Percentiles rank a stretch among this genome's conserved stretches.
These are phyloP conservation scores for Aspergillus fischeri DNA, from an alignment of 2,329 filamentous ascomycete species.

Conservation along the genomic window DNA sequence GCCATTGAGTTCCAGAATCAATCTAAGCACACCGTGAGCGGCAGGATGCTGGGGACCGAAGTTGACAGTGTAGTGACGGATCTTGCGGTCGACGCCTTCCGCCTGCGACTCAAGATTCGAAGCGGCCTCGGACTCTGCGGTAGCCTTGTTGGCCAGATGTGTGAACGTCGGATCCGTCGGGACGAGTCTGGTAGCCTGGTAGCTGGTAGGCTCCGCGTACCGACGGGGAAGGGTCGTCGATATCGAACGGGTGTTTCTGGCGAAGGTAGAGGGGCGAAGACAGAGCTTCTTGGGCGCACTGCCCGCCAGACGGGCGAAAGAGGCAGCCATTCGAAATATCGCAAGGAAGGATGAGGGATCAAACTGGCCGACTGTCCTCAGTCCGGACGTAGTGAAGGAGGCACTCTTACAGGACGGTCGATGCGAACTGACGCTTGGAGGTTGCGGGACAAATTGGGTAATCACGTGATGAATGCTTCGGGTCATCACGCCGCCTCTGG, in stretches of 20 bases:
- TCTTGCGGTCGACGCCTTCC: conserved; percentile 63
- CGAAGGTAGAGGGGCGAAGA: conserved; percentile 48
- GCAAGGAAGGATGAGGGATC: conserved; percentile 17
- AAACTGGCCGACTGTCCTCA: conserved; percentile 28
- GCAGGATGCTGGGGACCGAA: conserved; percentile 98
- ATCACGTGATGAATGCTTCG: conserved; percentile 33
- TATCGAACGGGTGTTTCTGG: conserved; percentile 48
- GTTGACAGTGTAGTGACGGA: conserved; percentile 99
- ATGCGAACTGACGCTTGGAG: conserved; percentile 27
- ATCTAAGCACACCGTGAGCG: conserved; percentile 92
- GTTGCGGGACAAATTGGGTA: conserved; percentile 32
- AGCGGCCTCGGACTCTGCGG: conserved; percentile 38
- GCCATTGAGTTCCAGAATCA: conserved; percentile 96
- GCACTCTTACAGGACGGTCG: conserved; percentile 28
- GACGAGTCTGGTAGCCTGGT: conserved; percentile 52
- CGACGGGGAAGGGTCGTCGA: conserved; percentile 53
- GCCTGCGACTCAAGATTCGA: conserved; percentile 46
- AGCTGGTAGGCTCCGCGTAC: conserved; percentile 48
- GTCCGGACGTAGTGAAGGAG: conserved; percentile 36
- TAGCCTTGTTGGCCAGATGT: conserved; percentile 39
- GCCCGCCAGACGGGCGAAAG: conserved; percentile 57
- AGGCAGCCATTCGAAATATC: conserved; percentile 52
- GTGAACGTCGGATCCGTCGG: conserved; percentile 56
- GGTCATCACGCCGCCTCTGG: conserved; percentile 34
- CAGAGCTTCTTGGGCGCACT: conserved; percentile 58